Evolutionary conservation across 2,329 filamentous ascomycete species (phyloP).

Genomic region (Colletotrichum phormii): DNA sequence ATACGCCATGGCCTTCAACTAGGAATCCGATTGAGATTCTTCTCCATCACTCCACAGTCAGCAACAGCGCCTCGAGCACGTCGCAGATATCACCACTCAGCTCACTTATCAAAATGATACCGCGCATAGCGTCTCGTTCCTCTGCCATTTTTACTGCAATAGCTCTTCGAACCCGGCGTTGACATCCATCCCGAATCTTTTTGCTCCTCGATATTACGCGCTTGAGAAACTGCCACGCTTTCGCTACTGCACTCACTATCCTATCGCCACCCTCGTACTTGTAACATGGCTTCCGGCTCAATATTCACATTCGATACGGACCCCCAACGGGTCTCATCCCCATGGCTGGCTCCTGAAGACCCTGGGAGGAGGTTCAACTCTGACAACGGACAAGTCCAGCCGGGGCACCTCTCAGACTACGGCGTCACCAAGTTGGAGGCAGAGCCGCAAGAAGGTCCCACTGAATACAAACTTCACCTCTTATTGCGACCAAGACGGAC

Average conservation of each 20-base stretch:
- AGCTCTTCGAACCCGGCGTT: conserved; percentile 10
- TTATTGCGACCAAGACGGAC: conserved; percentile 81
- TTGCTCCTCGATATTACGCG: not conserved
- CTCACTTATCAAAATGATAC: conserved; percentile 33
- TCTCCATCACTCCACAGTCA: not conserved
- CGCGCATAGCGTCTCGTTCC: conserved; percentile 32
- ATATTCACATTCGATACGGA: conserved; percentile 96
- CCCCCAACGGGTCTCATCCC: conserved; percentile 87
- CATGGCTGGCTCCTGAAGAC: conserved; percentile 78
- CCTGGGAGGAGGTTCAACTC: conserved; percentile 46
- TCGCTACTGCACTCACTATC: not conserved
- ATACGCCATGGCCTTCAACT: conserved; percentile 27
- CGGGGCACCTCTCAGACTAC: conserved; percentile 67
- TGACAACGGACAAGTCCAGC: conserved; percentile 44
- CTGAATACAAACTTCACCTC: conserved; percentile 96
- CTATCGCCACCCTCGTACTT: not conserved
- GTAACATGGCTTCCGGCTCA: conserved; percentile 87
- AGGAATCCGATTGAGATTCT: conserved; percentile 10
- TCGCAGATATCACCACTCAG: not conserved
- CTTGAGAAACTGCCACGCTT: not conserved
- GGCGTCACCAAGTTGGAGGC: conserved; percentile 82
- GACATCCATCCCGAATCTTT: not conserved
- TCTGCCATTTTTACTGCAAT: conserved; percentile 21
- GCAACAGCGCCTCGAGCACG: conserved; percentile 4
- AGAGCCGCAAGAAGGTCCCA: conserved; percentile 93